phyloP scores from a whole-genome alignment of 2,329 filamentous ascomycete genomes.

The Fusarium sacchari region DNA sequence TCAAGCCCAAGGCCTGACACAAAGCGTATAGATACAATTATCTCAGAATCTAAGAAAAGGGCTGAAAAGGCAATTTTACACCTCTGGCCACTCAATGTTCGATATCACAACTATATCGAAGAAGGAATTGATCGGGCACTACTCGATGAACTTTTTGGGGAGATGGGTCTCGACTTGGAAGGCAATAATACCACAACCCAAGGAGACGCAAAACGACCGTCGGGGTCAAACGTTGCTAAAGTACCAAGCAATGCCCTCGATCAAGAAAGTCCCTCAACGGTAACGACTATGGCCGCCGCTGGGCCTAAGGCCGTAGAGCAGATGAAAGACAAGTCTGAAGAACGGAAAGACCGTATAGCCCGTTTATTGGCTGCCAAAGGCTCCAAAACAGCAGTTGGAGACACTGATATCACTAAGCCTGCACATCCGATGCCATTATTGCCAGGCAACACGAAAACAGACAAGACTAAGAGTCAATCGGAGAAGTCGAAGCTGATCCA shows the following conservation, averaged over 20 bases:
- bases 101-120: constrained; percentile 76
- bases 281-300: background rate
- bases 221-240: background rate
- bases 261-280: background rate
- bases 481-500: constrained; percentile 79
- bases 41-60: constrained; percentile 61
- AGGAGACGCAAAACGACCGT: background rate
- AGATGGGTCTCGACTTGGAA: constrained; percentile 68
- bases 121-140: constrained; percentile 75
- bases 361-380: constrained; percentile 78
- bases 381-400: constrained; percentile 56
- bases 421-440: constrained; percentile 36
- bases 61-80: constrained; percentile 75
- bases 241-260: background rate
- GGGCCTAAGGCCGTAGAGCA: constrained; percentile 58
- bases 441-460: background rate
- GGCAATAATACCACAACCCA: background rate
- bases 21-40: background rate
- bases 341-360: constrained; percentile 81
- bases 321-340: constrained; percentile 60
- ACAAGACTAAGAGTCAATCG: constrained; percentile 54
- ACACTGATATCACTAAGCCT: constrained; percentile 2
- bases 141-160: constrained; percentile 72
- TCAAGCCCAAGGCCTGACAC: background rate
- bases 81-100: constrained; percentile 73